Percentiles rank a stretch among this genome's conserved stretches.
Evolutionary conservation across 768 basidiomycete genomes (phyloP).

Genomic region (Lentinula boryana): DNA sequence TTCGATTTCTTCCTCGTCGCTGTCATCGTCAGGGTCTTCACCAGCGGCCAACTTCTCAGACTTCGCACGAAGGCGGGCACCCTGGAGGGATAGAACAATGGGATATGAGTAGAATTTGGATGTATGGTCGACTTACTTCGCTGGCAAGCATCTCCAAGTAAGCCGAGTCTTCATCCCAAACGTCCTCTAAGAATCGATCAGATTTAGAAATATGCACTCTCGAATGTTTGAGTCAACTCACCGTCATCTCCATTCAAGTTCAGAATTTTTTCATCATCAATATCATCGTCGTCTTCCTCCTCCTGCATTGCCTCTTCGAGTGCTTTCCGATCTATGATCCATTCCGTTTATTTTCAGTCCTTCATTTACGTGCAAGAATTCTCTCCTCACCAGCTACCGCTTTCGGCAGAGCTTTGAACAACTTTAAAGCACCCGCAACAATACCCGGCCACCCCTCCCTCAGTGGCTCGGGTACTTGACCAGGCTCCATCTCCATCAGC

Average conservation of each 20-base stretch:
- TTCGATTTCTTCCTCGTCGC: slow-evolving; percentile 53
- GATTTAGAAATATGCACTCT: neutral
- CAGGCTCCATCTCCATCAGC: slow-evolving; percentile 64
- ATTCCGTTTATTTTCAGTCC: neutral
- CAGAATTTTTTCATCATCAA: slow-evolving; percentile 47
- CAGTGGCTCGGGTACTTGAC: slow-evolving; percentile 49
- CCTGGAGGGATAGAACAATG: slow-evolving; percentile 30
- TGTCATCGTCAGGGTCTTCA: slow-evolving; percentile 46
- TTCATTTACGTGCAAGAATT: neutral
- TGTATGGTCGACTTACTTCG: slow-evolving; percentile 44
- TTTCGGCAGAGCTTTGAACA: slow-evolving; percentile 74
- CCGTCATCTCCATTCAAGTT: slow-evolving; percentile 69
- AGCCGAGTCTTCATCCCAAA: slow-evolving; percentile 86
- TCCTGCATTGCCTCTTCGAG: slow-evolving; percentile 46
- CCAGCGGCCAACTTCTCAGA: slow-evolving; percentile 34
- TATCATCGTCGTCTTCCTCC: slow-evolving; percentile 37
- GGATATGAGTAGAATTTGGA: neutral
- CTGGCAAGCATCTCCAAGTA: slow-evolving; percentile 83
- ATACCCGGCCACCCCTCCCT: slow-evolving; percentile 73
- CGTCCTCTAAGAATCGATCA: slow-evolving; percentile 52
- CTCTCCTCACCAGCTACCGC: slow-evolving; percentile 62
- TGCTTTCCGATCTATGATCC: slow-evolving; percentile 45
- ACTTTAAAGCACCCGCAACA: slow-evolving; percentile 59
- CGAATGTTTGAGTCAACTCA: slow-evolving; percentile 11
- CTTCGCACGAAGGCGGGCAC: slow-evolving; percentile 65